Evolutionary conservation across 306 rosid genomes (phyloP).

Genomic region (Echinosophora koreensis): DNA sequence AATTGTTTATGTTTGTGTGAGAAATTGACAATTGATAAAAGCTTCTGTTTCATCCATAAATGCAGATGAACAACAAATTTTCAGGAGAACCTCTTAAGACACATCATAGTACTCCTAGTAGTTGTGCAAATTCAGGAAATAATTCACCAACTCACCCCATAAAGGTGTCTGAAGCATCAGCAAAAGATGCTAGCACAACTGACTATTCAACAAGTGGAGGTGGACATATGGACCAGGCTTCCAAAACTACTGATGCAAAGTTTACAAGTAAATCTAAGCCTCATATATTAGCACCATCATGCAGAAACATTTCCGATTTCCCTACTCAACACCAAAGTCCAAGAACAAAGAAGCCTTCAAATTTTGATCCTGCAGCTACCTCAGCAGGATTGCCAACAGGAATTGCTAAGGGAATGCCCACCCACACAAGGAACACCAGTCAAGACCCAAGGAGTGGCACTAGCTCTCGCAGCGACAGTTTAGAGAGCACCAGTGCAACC

Average conservation of each 20-base stretch:
- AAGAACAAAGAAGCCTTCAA: constrained; percentile 46
- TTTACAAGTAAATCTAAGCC: constrained; percentile 37
- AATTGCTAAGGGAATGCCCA: constrained; percentile 42
- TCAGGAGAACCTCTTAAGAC: constrained; percentile 46
- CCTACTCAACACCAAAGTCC: constrained; percentile 46
- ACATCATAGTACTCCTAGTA: constrained; percentile 34
- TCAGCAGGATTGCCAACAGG: constrained; percentile 37
- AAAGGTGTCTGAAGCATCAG: constrained; percentile 31
- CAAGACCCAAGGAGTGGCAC: constrained; percentile 51
- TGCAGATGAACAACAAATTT: constrained; percentile 53
- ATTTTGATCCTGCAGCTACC: constrained; percentile 43
- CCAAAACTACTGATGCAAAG: constrained; percentile 50
- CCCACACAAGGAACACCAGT: constrained; percentile 48
- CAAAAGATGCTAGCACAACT: constrained; percentile 42
- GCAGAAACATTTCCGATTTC: constrained; percentile 48
- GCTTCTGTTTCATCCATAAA: constrained; percentile 30
- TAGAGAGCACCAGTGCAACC: constrained; percentile 68
- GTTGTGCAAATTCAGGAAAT: constrained; percentile 48
- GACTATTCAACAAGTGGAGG: constrained; percentile 41
- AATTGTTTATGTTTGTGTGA: constrained; percentile 14
- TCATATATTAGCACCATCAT: constrained; percentile 37
- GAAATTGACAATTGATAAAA: constrained; percentile 49
- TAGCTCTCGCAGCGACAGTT: constrained; percentile 71
- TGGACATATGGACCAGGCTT: constrained; percentile 41
- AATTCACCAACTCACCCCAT: constrained; percentile 38